Base-by-base conservation (phyloP, 1,139 yeast genomes). In the Scheffersomyces illinoinensis region DNA sequence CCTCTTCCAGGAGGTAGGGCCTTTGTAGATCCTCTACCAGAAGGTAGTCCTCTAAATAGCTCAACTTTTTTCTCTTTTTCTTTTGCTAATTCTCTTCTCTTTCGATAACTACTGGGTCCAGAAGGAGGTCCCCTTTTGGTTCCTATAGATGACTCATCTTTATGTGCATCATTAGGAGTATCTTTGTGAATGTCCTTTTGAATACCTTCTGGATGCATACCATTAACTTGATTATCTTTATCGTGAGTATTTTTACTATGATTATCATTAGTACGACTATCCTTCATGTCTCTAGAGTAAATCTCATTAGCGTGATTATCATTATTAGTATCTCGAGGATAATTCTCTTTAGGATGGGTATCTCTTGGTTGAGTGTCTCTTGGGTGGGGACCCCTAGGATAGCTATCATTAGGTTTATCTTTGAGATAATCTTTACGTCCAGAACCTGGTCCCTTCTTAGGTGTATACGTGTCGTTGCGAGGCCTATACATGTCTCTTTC, bases 41-140 rank as follows among this genome's bases (percentile, higher is more conserved):
- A 50, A 50, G 52, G 46, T 47, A 54, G 50, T 18, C 54, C 55
- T 53, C 53, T 48, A 47, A 50, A 21, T 14, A 55, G 53, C 17
- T 33, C 43, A 12, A 12, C 2, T 14, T 33, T 33, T 14, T 33
- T 33, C 43, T 33, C 43, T 8, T 33, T 33, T 10, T 59, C 61
- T 33, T 60, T 59, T 17, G 69, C 62, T 18, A 69, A 68, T 43
- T 66, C 70, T 54, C 67, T 62, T 47, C 62, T 64, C 53, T 62
- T 61, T 52, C 65, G 65, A 56, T 58, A 65, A 26, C 66, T 67
- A 26, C 67, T 68, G 17, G 71, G 67, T 20, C 69, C 73, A 5
- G 67, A 60, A 7, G 73, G 71, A 14, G 69, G 69, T 19, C 51
- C 51, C 23, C 72, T 64, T 54, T 69, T 69, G 50, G 55, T 53